phyloP scores from a whole-genome alignment of 345 rosid genomes.

The Eucalyptus cloeziana region DNA sequence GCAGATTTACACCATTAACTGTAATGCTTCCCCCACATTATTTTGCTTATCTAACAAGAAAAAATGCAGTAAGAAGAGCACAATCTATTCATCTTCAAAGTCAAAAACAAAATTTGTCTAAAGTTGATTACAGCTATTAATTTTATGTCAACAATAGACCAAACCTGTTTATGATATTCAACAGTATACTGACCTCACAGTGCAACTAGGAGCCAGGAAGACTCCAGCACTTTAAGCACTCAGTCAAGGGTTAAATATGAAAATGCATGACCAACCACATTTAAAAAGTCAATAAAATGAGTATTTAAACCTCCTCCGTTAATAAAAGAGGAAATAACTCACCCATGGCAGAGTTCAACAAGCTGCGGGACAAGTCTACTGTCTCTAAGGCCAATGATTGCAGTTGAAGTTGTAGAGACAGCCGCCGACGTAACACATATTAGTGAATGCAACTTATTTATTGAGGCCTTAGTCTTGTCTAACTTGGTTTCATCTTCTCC shows the following conservation, averaged over 20 bases:
- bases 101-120: background rate
- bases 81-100: background rate
- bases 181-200: background rate
- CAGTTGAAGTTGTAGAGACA: slow-evolving; percentile 80
- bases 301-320: background rate
- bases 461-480: slow-evolving; percentile 78
- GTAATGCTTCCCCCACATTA: background rate
- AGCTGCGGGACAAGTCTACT: slow-evolving; percentile 90
- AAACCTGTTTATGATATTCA: background rate
- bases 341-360: slow-evolving; percentile 91
- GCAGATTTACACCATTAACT: background rate
- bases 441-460: slow-evolving; percentile 62
- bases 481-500: slow-evolving; percentile 77
- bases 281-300: background rate
- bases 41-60: background rate
- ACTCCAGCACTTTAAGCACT: background rate
- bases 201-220: background rate
- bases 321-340: background rate
- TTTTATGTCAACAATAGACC: background rate
- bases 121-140: background rate
- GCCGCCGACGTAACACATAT: slow-evolving; percentile 81
- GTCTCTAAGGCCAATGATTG: slow-evolving; percentile 71
- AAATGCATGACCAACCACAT: background rate
- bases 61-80: background rate
- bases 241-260: background rate